phyloP scores from a whole-genome alignment of 2,329 filamentous ascomycete species.

The Sarocladium kiliense region DNA sequence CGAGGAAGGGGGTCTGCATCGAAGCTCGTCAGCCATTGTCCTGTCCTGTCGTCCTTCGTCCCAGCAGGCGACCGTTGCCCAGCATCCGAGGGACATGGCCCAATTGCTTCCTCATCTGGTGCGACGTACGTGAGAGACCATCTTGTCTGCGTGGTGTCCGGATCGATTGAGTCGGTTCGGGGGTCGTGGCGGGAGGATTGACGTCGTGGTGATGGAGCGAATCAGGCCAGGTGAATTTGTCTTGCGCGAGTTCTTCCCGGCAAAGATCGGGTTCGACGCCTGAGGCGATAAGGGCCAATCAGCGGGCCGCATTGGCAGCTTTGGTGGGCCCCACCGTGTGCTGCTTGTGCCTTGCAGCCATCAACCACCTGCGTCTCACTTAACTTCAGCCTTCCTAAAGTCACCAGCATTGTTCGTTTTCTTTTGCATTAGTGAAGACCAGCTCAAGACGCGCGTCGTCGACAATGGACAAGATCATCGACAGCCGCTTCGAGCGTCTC shows the following conservation, averaged over 20 bases:
- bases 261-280: slow-evolving; percentile 9
- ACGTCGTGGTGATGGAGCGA: not conserved
- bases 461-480: slow-evolving; percentile 59
- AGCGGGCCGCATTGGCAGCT: not conserved
- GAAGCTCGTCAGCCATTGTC: slow-evolving; percentile 19
- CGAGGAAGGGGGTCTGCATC: slow-evolving; percentile 40
- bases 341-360: not conserved
- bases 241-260: slow-evolving; percentile 14
- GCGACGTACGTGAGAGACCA: slow-evolving; percentile 34
- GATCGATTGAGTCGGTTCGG: slow-evolving; percentile 11
- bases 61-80: not conserved
- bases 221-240: slow-evolving; percentile 1
- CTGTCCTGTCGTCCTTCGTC: not conserved
- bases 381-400: slow-evolving; percentile 12
- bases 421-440: not conserved
- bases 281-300: slow-evolving; percentile 5
- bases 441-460: not conserved
- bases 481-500: slow-evolving; percentile 59
- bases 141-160: slow-evolving; percentile 27
- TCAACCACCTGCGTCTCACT: too few relatives aligned
- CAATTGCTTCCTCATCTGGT: not conserved
- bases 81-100: not conserved
- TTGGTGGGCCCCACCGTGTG: not conserved
- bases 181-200: slow-evolving; percentile 8
- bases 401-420: not conserved